Evolutionary conservation across 257 asterid species (phyloP), one percentile per base, ranked within the genome.

Genomic region (Salvia hispanica): DNA sequence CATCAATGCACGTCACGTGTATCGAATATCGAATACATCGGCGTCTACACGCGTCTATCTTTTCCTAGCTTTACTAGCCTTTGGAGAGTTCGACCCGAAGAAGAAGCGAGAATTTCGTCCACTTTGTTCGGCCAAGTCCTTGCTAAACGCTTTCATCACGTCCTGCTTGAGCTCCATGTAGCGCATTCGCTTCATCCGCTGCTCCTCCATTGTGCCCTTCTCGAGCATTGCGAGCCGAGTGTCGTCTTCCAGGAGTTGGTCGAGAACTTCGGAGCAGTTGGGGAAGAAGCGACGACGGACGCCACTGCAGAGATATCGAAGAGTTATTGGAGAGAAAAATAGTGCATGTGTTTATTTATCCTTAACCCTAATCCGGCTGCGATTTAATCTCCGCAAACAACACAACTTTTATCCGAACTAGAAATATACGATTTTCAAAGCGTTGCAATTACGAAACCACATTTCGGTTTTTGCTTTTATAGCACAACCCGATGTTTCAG

Each of bases 121-220:
- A 69, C 5, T 75, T 10, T 75, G 77, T 66, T 88, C 86, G 15
- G 96, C 96, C 31, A 74, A 78, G 78, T 92, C 98, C 74, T 85
- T 92, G 79, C 70, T 62, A 9, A 89, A 88, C 8, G 98, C 98
- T 73, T 82, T 83, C 88, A 74, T 77, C 58, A 92, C 77, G 6
- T 92, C 98, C 2, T 76, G 83, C 74, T 86, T 92, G n/a, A 92
- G 88, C 57, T 92, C 95, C 73, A 80, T 79, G 74, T 77, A 92
- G 7, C 98, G 78, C 84, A 40, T 76, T 72, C 71, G 78, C 78
- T 92, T 92, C 62, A 3, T 64, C 33, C 81, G 73, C 36, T 82
- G 96, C 78, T 89, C 98, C 72, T 89, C 96, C 0, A 77, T 73
- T 0, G 87, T 82, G 21, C 92, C 97, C 63, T 68, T 85, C 51